Conservation (phyloP, 2,329 filamentous ascomycete species). For the Penicillium sp. region DNA sequence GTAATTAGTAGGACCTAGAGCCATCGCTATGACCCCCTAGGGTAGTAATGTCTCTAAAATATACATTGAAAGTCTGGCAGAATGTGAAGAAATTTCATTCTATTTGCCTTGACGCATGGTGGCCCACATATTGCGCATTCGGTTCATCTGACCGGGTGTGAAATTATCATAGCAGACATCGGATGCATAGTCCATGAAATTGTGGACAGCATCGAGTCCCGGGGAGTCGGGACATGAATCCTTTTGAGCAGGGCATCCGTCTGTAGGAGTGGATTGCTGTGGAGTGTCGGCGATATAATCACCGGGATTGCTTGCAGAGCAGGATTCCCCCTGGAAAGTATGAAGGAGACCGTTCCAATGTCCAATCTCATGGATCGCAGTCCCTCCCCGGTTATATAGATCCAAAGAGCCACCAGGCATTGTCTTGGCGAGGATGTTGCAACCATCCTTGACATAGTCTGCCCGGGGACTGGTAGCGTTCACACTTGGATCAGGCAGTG, state of each 20-base stretch:
- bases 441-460: conserved; percentile 55
- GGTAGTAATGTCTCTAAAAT: neutral
- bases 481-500: conserved; percentile 45
- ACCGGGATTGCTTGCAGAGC: conserved; percentile 34
- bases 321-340: conserved; percentile 45
- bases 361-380: conserved; percentile 49
- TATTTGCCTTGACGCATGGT: conserved; percentile 41
- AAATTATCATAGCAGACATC: conserved; percentile 58
- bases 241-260: conserved; percentile 55
- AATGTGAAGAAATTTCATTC: neutral
- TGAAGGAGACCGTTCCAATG: conserved; percentile 51
- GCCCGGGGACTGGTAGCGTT: conserved; percentile 37
- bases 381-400: conserved; percentile 52
- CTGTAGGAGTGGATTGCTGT: conserved; percentile 56
- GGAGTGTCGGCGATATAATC: conserved; percentile 49
- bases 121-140: conserved; percentile 56
- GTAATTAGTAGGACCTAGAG: neutral
- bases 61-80: neutral
- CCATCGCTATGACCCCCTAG: neutral
- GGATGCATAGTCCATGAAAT: conserved; percentile 62
- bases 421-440: conserved; percentile 57
- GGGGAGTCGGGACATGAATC: conserved; percentile 50
- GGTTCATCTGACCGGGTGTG: conserved; percentile 49
- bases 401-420: conserved; percentile 54
- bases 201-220: conserved; percentile 55